Conservation (phyloP, 305 asterid species). For the Fraxinus dipetala region DNA sequence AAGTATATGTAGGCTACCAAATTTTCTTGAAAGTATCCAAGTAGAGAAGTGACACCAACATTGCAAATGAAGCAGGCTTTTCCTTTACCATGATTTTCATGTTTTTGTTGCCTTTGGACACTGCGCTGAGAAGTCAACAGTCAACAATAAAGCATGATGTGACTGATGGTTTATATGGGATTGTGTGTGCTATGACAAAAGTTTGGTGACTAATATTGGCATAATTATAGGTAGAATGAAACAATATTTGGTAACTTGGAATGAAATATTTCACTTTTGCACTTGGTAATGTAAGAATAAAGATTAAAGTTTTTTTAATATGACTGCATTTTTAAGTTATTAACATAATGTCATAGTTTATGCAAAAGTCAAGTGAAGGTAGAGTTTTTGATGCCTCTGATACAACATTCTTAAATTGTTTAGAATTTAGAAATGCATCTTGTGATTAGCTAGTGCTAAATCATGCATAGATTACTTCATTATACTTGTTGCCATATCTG, state of each 20-base stretch:
- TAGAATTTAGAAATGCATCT: neutral
- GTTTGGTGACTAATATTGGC: neutral
- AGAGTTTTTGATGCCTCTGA: neutral
- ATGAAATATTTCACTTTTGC: neutral
- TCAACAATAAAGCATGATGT: neutral
- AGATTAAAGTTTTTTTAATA: neutral
- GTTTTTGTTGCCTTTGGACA: neutral
- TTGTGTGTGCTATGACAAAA: neutral
- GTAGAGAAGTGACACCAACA: neutral
- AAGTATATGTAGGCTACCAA: neutral
- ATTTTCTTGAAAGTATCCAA: neutral
- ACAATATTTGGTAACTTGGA: neutral
- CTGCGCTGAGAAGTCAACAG: neutral
- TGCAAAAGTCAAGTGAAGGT: neutral
- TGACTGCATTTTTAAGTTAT: neutral
- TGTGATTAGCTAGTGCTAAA: neutral
- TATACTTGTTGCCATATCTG: slow-evolving; percentile 25
- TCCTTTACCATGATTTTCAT: neutral
- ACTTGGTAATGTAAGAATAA: neutral
- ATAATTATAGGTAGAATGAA: neutral
- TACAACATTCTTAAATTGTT: neutral
- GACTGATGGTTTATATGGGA: neutral
- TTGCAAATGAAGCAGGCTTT: neutral
- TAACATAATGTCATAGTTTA: neutral
- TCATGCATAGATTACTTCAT: slow-evolving; percentile 20